A percentile compares a stretch with the other conserved stretches of the same genome.
These are phyloP conservation scores for Ettlia oleoabundans DNA, from an alignment of 139 green algal genomes.

Conservation along the genomic window DNA sequence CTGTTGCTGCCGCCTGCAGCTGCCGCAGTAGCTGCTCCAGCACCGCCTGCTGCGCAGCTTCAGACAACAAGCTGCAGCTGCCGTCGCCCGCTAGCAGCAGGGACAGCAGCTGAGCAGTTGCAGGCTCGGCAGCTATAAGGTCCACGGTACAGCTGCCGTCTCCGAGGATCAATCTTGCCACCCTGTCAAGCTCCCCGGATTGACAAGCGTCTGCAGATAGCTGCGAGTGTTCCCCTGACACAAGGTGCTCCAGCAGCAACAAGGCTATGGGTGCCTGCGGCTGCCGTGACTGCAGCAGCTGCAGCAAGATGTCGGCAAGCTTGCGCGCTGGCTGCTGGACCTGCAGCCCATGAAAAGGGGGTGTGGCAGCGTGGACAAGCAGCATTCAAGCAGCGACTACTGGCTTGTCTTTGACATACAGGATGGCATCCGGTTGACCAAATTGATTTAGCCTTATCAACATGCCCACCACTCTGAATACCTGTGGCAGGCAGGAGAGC, in stretches of 20 bases:
- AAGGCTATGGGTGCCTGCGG: neutral
- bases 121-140: neutral
- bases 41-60: neutral
- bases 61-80: constrained; percentile 1
- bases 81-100: constrained; percentile 16
- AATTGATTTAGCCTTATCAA: no score
- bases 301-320: constrained; percentile 20
- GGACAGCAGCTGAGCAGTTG: neutral
- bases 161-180: neutral
- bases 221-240: neutral
- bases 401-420: no score
- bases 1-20: neutral
- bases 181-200: constrained; percentile 6
- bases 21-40: neutral
- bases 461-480: no score
- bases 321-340: constrained; percentile 26
- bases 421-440: no score
- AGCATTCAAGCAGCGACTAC: no score
- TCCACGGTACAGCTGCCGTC: neutral
- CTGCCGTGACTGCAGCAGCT: constrained; percentile 15
- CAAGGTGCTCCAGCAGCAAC: constrained; percentile 4
- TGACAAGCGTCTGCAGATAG: neutral
- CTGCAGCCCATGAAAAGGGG: no score
- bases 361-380: no score
- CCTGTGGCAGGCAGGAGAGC: constrained; percentile 30